These are phyloP conservation scores for Fusarium sp. DNA, from an alignment of 2,329 filamentous ascomycete species.

Conservation along the genomic window DNA sequence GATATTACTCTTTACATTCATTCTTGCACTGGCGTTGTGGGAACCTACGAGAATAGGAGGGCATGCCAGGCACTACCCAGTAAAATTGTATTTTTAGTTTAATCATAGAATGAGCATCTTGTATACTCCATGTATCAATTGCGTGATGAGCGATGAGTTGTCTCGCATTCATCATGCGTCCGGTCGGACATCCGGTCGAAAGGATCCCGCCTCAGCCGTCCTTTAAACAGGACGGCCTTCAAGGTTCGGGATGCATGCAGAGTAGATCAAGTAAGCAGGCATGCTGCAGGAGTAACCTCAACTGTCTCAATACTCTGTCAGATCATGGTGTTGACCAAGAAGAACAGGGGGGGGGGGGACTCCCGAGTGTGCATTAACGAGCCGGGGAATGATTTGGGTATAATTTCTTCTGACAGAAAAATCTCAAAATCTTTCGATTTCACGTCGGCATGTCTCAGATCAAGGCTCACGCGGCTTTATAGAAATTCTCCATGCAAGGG, in stretches of 20 bases:
- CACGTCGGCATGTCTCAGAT: conserved; percentile 16
- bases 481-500: not conserved
- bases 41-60: not conserved
- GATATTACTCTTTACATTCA: not conserved
- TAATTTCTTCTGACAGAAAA: conserved; percentile 1
- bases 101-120: conserved; percentile 16
- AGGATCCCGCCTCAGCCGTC: conserved; percentile 14
- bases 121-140: not conserved
- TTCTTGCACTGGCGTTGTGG: conserved; percentile 29
- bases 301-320: conserved; percentile 18
- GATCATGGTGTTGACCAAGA: conserved; percentile 24
- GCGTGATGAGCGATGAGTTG: conserved; percentile 13
- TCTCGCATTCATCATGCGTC: conserved; percentile 17
- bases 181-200: conserved; percentile 24
- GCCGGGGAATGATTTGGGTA: conserved; percentile 5
- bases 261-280: not conserved
- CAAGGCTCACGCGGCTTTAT: conserved; percentile 18
- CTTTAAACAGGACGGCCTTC: not conserved
- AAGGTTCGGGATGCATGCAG: too few relatives aligned
- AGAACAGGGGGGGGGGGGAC: not conserved
- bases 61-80: not conserved
- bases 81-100: conserved; percentile 20
- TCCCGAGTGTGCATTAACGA: not conserved
- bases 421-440: conserved; percentile 26
- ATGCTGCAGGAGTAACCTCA: conserved; percentile 20